phyloP scores from a whole-genome alignment of 2,329 filamentous ascomycete genomes.

The Fusarium brevicatenulatum region DNA sequence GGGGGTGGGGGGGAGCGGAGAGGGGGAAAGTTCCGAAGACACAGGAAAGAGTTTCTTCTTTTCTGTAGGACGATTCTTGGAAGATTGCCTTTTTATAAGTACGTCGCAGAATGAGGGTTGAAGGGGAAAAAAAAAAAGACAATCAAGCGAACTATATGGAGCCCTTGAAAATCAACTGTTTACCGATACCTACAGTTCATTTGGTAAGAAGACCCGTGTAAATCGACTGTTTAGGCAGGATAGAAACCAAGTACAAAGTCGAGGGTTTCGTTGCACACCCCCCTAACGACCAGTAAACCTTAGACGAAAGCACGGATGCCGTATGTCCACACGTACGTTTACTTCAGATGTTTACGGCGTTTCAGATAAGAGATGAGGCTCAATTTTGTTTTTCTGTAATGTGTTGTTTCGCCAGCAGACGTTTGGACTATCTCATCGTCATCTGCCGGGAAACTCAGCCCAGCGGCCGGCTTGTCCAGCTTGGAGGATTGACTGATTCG shows the following conservation, averaged over 20 bases:
- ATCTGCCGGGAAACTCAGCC: slow-evolving; percentile 31
- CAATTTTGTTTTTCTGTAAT: neutral
- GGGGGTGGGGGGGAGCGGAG: no score
- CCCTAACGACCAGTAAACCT: neutral
- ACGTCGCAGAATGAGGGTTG: neutral
- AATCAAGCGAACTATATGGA: neutral
- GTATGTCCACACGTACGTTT: neutral
- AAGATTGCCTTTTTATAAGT: neutral
- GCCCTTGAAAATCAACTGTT: neutral
- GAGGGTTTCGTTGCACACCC: neutral
- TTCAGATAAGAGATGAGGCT: slow-evolving; percentile 21
- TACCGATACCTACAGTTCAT: neutral
- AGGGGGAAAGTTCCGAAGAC: neutral
- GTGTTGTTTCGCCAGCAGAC: slow-evolving; percentile 1
- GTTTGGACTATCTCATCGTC: neutral
- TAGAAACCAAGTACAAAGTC: neutral
- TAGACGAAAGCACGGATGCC: neutral
- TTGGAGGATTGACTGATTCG: neutral
- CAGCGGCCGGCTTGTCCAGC: slow-evolving; percentile 18
- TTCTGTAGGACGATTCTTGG: neutral
- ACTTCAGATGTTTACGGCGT: slow-evolving; percentile 6
- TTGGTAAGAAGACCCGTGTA: neutral
- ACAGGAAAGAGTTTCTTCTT: neutral
- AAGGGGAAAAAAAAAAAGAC: no score
- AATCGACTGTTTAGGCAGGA: neutral